phyloP scores from a whole-genome alignment of 305 asterid genomes.

The Caryopteris hybrid region DNA sequence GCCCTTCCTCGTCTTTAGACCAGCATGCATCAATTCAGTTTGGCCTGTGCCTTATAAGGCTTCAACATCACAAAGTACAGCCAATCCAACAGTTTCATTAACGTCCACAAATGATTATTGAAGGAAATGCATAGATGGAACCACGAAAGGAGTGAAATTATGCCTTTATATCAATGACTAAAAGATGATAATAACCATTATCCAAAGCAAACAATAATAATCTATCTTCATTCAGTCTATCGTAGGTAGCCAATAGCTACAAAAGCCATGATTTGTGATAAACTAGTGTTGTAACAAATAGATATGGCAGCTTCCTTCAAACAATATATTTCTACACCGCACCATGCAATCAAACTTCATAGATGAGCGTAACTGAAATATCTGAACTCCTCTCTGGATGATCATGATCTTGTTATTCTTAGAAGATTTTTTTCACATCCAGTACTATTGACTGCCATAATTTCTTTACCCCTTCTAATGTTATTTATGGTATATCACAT shows the following conservation, averaged over 20 bases:
- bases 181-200: not conserved
- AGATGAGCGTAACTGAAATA: not conserved
- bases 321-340: not conserved
- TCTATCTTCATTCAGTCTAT: not conserved
- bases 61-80: not conserved
- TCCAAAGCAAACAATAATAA: not conserved
- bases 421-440: not conserved
- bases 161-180: not conserved
- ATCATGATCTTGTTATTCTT: constrained; percentile 3
- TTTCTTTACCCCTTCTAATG: constrained; percentile 3
- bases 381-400: not conserved
- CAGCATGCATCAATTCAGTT: not conserved
- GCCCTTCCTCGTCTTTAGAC: not conserved
- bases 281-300: not conserved
- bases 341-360: not conserved
- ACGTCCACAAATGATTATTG: not conserved
- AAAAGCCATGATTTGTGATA: not conserved
- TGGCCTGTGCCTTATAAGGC: not conserved
- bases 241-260: not conserved
- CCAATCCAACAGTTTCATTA: not conserved
- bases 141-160: not conserved
- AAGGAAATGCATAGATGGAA: not conserved
- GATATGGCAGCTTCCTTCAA: not conserved
- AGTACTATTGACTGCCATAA: constrained; percentile 1
- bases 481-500: not conserved